Conservation (phyloP, 2,329 filamentous ascomycete genomes). For the Diaporthe sp. region DNA sequence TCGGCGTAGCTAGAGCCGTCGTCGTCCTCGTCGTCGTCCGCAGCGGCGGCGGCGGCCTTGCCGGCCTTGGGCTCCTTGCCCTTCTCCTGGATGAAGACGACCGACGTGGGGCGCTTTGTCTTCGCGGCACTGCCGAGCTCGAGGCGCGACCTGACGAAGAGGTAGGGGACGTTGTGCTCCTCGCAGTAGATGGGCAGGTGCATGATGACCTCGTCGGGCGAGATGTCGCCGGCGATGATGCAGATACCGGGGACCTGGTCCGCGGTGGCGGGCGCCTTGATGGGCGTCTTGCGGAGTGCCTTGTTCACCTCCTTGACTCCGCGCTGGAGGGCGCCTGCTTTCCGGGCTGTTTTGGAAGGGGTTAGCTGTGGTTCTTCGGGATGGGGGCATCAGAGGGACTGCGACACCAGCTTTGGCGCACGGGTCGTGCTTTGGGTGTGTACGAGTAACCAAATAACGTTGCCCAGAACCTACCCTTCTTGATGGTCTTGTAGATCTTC, state of each 20-base stretch:
- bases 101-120: constrained; percentile 96
- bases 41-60: constrained; percentile 59
- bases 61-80: constrained; percentile 60
- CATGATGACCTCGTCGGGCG: constrained; percentile 97
- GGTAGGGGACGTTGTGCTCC: constrained; percentile 96
- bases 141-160: constrained; percentile 92
- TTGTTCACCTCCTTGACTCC: constrained; percentile 99
- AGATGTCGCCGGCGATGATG: constrained; percentile 96
- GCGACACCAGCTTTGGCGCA: constrained; percentile 39
- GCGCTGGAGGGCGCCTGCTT: constrained; percentile 94
- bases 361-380: constrained; percentile 10
- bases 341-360: constrained; percentile 76
- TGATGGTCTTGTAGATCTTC: constrained; percentile 75
- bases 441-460: constrained; percentile 28
- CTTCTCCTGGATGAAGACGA: constrained; percentile 87
- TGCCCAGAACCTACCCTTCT: constrained; percentile 65
- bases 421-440: constrained; percentile 23
- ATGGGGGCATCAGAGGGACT: neutral
- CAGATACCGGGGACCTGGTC: constrained; percentile 77
- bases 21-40: constrained; percentile 61
- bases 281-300: constrained; percentile 91
- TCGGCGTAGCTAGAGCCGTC: constrained; percentile 73
- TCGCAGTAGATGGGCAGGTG: constrained; percentile 98
- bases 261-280: constrained; percentile 73
- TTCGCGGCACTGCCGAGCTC: constrained; percentile 94